A percentile compares a stretch with the other conserved stretches of the same genome.
Conservation (phyloP, 129 eudicot species). For the Arctium minus region DNA sequence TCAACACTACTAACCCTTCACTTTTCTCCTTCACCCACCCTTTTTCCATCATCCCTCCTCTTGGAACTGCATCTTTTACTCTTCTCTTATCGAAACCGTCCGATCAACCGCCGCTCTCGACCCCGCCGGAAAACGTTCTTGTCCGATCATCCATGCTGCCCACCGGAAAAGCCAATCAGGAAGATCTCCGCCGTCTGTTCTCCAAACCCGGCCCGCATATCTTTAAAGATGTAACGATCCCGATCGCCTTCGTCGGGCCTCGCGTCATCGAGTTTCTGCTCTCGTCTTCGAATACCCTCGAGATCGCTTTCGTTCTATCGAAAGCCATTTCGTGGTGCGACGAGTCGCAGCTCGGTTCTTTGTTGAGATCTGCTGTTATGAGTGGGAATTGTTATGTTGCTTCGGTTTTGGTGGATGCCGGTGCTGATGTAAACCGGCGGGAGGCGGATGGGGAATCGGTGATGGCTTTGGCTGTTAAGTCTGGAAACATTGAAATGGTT, state of each 20-base stretch:
- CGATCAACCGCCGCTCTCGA: constrained; percentile 55
- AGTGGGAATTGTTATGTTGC: constrained; percentile 39
- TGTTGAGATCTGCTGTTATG: constrained; percentile 40
- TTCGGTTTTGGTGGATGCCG: constrained; percentile 50
- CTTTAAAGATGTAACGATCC: constrained; percentile 61
- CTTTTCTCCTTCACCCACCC: constrained; percentile 38
- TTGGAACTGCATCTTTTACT: constrained; percentile 48
- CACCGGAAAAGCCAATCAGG: constrained; percentile 72
- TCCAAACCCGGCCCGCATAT: constrained; percentile 60
- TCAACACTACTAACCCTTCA: constrained; percentile 58
- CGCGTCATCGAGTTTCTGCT: constrained; percentile 47
- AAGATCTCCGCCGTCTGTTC: constrained; percentile 60
- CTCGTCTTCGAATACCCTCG: constrained; percentile 32
- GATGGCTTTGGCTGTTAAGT: constrained; percentile 42
- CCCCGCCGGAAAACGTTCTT: constrained; percentile 47
- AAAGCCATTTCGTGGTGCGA: constrained; percentile 55
- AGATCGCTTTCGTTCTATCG: constrained; percentile 37
- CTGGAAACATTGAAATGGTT: constrained; percentile 43
- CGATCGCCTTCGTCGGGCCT: constrained; percentile 60
- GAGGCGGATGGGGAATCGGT: constrained; percentile 31
- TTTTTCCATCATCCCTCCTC: constrained; percentile 58
- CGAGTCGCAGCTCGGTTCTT: constrained; percentile 37
- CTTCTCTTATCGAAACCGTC: constrained; percentile 29
- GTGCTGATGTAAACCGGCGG: constrained; percentile 44
- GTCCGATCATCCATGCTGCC: constrained; percentile 79